Evolutionary conservation across 2,329 filamentous ascomycete species (phyloP), one percentile per base, ranked within the genome.

Genomic region (Hymenoscyphus repandus): DNA sequence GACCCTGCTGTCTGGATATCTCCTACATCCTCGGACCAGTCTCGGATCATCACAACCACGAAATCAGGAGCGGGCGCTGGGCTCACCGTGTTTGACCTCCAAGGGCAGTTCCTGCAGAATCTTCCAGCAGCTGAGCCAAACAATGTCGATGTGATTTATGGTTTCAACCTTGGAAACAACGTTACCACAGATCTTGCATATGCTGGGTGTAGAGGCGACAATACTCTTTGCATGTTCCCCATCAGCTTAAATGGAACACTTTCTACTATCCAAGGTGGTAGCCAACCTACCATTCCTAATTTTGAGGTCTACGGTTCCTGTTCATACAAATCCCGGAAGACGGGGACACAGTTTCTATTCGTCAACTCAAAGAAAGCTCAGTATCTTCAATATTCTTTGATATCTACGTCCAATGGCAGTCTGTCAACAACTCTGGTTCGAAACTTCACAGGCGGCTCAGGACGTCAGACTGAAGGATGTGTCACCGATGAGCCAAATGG

Each of bases 1-100:
- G 40, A 42, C 20, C 40, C 40, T 30, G 40, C 40, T 17, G 40
- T 42, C 13, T 42, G 40, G 40, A 42, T 42, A 3, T 42, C 40
- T 31, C 40, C 40, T 15, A 42, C 31, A n/a, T 42, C 40, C 5
- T 9, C 20, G 11, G 40, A 31, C 6, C 40, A 42, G 11, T 42
- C 40, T 10, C 40, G 40, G 5, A 42, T 42, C 13, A 15, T 42
- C 9, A 42, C 40, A 30, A 42, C 40, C 13, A 42, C 40, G 5
- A 42, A 42, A 27, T 42, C 40, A 6, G 22, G 31, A 30, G 22
- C 27, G 30, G 40, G 40, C 6, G 40, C 40, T 13, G 22, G 40
- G n/a, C 40, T 42, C 2, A 20, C 22, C 5, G 22, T 31, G 11
- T 42, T 42, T 15, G 20, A 42, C n/a, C 40, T 42, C 2, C 40